These are phyloP conservation scores for Madurella fahalii DNA, from an alignment of 2,329 filamentous ascomycete species.

Conservation along the genomic window DNA sequence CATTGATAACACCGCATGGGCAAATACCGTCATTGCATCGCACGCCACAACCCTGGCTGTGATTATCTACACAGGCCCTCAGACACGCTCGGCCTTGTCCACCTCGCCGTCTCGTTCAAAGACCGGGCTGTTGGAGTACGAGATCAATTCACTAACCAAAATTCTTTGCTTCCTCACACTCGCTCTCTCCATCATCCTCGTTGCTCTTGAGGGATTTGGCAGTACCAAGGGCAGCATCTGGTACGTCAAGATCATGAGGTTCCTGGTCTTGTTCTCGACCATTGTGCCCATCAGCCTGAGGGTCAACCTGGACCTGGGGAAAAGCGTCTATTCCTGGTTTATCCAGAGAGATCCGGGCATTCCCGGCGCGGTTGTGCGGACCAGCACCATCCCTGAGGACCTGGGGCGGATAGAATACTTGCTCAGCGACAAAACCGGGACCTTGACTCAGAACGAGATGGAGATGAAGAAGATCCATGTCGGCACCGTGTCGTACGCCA, in stretches of 20 bases:
- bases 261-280: conserved; percentile 95
- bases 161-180: conserved; percentile 89
- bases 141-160: conserved; percentile 96
- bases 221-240: conserved; percentile 64
- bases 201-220: conserved; percentile 79
- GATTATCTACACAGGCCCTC: conserved; percentile 89
- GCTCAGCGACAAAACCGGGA: conserved; percentile 97
- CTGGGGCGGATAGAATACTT: conserved; percentile 94
- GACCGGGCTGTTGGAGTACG: conserved; percentile 86
- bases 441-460: conserved; percentile 96
- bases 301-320: conserved; percentile 95
- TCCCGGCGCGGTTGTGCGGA: conserved; percentile 85
- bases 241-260: conserved; percentile 98
- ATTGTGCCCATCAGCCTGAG: conserved; percentile 96
- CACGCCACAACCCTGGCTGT: conserved; percentile 84
- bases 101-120: conserved; percentile 91
- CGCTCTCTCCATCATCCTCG: conserved; percentile 78
- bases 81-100: conserved; percentile 89
- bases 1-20: conserved; percentile 98
- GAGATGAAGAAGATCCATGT: conserved; percentile 99
- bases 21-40: conserved; percentile 93
- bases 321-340: conserved; percentile 92
- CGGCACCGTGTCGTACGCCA: conserved; percentile 95
- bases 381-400: conserved; percentile 96
- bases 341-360: conserved; percentile 91